Evolutionary conservation across 108 stramenopile genomes (phyloP), one percentile per base, ranked within the genome.

Genomic region (Cylindrotheca closterium): DNA sequence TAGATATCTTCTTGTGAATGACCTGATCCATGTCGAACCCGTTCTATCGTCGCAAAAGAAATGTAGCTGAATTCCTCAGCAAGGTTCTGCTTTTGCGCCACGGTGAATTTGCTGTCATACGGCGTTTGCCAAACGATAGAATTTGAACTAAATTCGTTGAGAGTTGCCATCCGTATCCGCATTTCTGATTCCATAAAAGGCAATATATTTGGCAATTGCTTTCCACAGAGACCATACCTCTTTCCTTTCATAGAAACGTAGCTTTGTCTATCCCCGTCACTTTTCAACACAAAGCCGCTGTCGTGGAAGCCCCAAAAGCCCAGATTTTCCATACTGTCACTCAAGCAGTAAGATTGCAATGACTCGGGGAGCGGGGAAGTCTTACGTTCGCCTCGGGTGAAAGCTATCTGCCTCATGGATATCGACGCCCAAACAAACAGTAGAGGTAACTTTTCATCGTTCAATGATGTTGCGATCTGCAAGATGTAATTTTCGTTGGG

Each of bases 251-350:
- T 90, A 4, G 71, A 54, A 7, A 95, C 94, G 49, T 42, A 64
- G 28, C 68, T 75, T 26, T 63, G 59, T 30, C 87, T 85, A 4
- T 30, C 19, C 4, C 34, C 37, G 7, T 33, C 27, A 18, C 63
- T 56, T 58, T 82, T 63, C 30, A 88, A 42, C 26, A 89, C 82
- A 62, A 95, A 95, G 18, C 68, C 74, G 21, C 86, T 86, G 55
- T 92, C 94, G 47, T 60, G 28, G 65, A 85, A 95, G 7, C 94
- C 94, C 94, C 91, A 95, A 52, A 87, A 80, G 15, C 94, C 94
- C 37, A 89, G 82, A 28, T 79, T 63, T 75, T 94, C 93, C 1
- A 55, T 21, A 12, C 53, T 46, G 30, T 58, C 55, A 26, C 25
- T 33, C 12, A 66, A 34, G 5, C 33, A 48, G 3, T 42, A 42